phyloP scores from a whole-genome alignment of 306 rosid species.

The Quercus ilex region DNA sequence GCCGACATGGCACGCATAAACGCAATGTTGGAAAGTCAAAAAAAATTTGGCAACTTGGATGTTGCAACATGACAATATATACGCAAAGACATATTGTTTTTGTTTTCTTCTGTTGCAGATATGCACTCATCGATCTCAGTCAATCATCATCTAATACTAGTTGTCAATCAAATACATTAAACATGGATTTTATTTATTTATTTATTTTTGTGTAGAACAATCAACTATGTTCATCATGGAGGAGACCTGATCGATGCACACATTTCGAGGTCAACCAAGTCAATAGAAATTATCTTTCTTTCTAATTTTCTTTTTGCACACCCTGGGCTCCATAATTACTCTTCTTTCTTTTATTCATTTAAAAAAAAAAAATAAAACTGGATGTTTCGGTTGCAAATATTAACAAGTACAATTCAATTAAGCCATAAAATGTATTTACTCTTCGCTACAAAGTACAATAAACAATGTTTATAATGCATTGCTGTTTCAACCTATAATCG shows the following conservation, averaged over 20 bases:
- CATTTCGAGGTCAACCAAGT: slow-evolving; percentile 50
- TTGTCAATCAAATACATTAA: slow-evolving; percentile 10
- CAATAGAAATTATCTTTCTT: slow-evolving; percentile 16
- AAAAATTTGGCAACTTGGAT: slow-evolving; percentile 36
- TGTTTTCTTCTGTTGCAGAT: slow-evolving; percentile 44
- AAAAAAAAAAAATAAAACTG: too few relatives aligned
- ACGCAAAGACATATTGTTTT: not conserved
- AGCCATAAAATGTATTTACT: too few relatives aligned
- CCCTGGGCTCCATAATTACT: not conserved
- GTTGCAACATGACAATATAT: slow-evolving; percentile 22
- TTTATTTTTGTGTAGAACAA: not conserved
- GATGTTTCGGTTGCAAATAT: too few relatives aligned
- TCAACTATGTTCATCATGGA: not conserved
- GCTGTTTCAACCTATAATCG: too few relatives aligned
- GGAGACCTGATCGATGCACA: slow-evolving; percentile 12
- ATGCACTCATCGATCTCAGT: slow-evolving; percentile 30
- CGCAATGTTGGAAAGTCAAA: slow-evolving; percentile 15
- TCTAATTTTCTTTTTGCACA: not conserved
- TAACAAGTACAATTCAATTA: too few relatives aligned
- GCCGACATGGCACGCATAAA: slow-evolving; percentile 65
- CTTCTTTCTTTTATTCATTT: too few relatives aligned
- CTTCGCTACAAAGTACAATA: too few relatives aligned
- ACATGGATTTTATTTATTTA: not conserved
- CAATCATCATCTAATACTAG: slow-evolving; percentile 25
- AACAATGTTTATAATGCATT: too few relatives aligned